Evolutionary conservation across 768 basidiomycete genomes (phyloP).

Genomic region (Crepidotus variabilis): DNA sequence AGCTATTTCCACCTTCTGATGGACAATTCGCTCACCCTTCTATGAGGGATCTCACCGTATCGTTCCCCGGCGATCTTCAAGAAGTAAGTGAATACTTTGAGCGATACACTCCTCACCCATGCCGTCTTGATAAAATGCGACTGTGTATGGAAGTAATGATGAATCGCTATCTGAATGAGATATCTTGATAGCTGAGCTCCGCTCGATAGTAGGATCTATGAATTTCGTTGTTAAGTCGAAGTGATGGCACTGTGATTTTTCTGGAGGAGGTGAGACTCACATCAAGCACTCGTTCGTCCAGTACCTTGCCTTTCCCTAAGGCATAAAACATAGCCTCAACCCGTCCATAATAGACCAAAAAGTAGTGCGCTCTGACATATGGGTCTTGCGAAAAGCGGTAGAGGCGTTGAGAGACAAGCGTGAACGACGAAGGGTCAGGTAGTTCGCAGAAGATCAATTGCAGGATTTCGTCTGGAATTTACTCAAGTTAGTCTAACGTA

Average conservation of each 20-base stretch:
- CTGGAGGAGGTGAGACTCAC: conserved; percentile 38
- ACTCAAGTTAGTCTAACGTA: conserved; percentile 8
- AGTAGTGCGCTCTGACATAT: conserved; percentile 75
- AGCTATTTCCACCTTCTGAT: conserved; percentile 1
- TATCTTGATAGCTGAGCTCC: conserved; percentile 80
- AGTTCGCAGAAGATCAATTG: conserved; percentile 74
- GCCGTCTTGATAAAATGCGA: conserved; percentile 70
- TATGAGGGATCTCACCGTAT: conserved; percentile 64
- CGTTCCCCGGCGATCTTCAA: conserved; percentile 51
- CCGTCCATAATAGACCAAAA: conserved; percentile 68
- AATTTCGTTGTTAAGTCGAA: conserved; percentile 19
- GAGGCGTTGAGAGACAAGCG: conserved; percentile 54
- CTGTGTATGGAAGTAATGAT: conserved; percentile 73
- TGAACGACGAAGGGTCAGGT: conserved; percentile 57
- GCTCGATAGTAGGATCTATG: conserved; percentile 67
- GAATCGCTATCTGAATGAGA: conserved; percentile 71
- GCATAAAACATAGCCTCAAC: conserved; percentile 73
- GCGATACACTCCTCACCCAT: conserved; percentile 67
- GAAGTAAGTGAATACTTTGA: conserved; percentile 62
- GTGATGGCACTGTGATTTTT: conserved; percentile 10
- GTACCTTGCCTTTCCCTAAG: conserved; percentile 64
- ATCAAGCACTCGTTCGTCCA: conserved; percentile 65
- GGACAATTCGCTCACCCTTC: conserved; percentile 36
- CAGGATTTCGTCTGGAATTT: conserved; percentile 54
- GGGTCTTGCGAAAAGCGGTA: conserved; percentile 64